phyloP scores from a whole-genome alignment of 441 rosid genomes.

The Brassica hybrid region DNA sequence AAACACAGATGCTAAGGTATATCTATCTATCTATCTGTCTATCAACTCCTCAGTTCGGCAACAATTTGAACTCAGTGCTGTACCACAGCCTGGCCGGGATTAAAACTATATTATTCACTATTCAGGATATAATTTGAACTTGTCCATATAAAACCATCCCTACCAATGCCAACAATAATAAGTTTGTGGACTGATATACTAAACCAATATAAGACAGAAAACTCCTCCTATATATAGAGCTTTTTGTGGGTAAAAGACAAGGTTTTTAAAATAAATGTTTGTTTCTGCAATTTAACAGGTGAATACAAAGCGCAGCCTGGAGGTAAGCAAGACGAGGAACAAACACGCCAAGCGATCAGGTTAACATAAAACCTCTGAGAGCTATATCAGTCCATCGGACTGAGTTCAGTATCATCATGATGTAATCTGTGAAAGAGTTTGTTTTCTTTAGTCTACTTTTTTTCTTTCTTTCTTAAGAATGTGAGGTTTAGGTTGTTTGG shows the following conservation, averaged over 20 bases:
- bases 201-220: too few species aligned
- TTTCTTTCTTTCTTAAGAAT: not conserved
- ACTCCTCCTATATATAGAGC: too few species aligned
- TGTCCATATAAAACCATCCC: not conserved
- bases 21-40: too few species aligned
- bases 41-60: too few species aligned
- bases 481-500: slow-evolving; percentile 33
- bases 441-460: slow-evolving; percentile 8
- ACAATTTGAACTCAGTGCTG: too few species aligned
- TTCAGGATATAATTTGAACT: too few species aligned
- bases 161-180: too few species aligned
- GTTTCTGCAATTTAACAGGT: slow-evolving; percentile 25
- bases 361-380: slow-evolving; percentile 10
- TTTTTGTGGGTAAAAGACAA: not conserved
- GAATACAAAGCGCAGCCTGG: slow-evolving; percentile 32
- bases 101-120: not conserved
- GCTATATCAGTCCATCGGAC: not conserved
- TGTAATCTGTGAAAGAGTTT: slow-evolving; percentile 23
- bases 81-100: not conserved
- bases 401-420: slow-evolving; percentile 10
- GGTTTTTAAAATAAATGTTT: not conserved
- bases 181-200: too few species aligned
- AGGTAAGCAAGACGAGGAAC: slow-evolving; percentile 29
- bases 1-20: slow-evolving; percentile 73
- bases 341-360: slow-evolving; percentile 36